phyloP scores from a whole-genome alignment of 2,329 filamentous ascomycete species.

The Apiospora saccharicola region DNA sequence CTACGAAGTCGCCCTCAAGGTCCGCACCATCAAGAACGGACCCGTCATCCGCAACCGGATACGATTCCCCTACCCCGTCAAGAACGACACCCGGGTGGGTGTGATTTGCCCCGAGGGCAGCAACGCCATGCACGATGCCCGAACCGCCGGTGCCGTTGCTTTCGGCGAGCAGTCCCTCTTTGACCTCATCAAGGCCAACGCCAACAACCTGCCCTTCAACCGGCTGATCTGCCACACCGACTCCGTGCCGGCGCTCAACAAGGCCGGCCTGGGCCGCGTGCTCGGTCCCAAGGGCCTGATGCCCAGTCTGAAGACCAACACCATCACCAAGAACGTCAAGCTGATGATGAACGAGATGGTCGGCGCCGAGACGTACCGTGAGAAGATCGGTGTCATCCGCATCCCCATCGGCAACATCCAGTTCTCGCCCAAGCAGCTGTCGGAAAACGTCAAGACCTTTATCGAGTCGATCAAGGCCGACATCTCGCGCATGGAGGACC shows the following conservation, averaged over 20 bases:
- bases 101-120: slow-evolving; percentile 90
- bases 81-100: slow-evolving; percentile 86
- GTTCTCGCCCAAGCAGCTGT: slow-evolving; percentile 86
- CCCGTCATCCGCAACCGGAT: slow-evolving; percentile 88
- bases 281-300: slow-evolving; percentile 91
- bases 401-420: slow-evolving; percentile 91
- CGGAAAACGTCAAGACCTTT: slow-evolving; percentile 82
- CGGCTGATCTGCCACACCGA: slow-evolving; percentile 85
- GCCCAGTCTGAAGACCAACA: slow-evolving; percentile 88
- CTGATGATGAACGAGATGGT: slow-evolving; percentile 81
- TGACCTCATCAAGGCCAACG: slow-evolving; percentile 70
- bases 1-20: slow-evolving; percentile 86
- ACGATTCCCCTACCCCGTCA: slow-evolving; percentile 86
- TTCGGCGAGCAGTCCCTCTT: slow-evolving; percentile 90
- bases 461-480: slow-evolving; percentile 81
- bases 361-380: slow-evolving; percentile 86
- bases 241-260: slow-evolving; percentile 79
- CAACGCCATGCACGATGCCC: slow-evolving; percentile 75
- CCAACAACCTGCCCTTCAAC: slow-evolving; percentile 86
- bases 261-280: slow-evolving; percentile 80
- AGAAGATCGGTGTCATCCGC: slow-evolving; percentile 82
- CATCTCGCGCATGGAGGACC: slow-evolving; percentile 69
- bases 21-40: slow-evolving; percentile 85
- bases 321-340: slow-evolving; percentile 82
- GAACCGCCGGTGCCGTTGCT: slow-evolving; percentile 78